Percentiles rank a stretch among this genome's conserved stretches.
Conservation (phyloP, 345 rosid species). For the Syzygium grande region DNA sequence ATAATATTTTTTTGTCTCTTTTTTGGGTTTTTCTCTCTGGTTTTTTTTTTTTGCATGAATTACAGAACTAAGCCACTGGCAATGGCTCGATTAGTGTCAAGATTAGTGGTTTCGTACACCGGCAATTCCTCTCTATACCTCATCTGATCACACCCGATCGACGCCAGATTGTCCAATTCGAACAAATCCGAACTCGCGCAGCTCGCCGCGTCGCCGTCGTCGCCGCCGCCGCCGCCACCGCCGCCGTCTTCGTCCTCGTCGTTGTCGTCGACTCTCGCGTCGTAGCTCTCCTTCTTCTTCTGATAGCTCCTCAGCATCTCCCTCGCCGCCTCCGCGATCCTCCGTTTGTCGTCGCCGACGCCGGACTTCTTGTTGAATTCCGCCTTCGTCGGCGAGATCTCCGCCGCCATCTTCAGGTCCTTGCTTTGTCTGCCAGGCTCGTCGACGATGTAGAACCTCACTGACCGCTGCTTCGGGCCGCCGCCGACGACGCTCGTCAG, state of each 20-base stretch:
- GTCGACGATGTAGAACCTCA: slow-evolving; percentile 71
- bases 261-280: background rate
- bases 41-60: slow-evolving; percentile 8
- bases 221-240: background rate
- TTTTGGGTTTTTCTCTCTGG: background rate
- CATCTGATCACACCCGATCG: slow-evolving; percentile 40
- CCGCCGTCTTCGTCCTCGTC: background rate
- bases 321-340: slow-evolving; percentile 57
- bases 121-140: slow-evolving; percentile 85
- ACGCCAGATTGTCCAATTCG: slow-evolving; percentile 80
- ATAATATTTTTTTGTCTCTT: background rate
- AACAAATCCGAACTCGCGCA: slow-evolving; percentile 92
- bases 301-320: slow-evolving; percentile 58
- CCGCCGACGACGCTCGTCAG: background rate
- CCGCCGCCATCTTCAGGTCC: background rate
- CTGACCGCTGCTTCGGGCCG: slow-evolving; percentile 47
- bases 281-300: slow-evolving; percentile 22
- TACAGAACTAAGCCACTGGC: slow-evolving; percentile 57
- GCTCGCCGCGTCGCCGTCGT: slow-evolving; percentile 52
- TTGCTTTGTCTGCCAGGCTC: slow-evolving; percentile 10
- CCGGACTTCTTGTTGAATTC: background rate
- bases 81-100: slow-evolving; percentile 65
- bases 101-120: slow-evolving; percentile 85
- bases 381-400: background rate
- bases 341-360: slow-evolving; percentile 31